These are phyloP conservation scores for Ramaria rubella DNA, from an alignment of 768 basidiomycete genomes.

Conservation along the genomic window DNA sequence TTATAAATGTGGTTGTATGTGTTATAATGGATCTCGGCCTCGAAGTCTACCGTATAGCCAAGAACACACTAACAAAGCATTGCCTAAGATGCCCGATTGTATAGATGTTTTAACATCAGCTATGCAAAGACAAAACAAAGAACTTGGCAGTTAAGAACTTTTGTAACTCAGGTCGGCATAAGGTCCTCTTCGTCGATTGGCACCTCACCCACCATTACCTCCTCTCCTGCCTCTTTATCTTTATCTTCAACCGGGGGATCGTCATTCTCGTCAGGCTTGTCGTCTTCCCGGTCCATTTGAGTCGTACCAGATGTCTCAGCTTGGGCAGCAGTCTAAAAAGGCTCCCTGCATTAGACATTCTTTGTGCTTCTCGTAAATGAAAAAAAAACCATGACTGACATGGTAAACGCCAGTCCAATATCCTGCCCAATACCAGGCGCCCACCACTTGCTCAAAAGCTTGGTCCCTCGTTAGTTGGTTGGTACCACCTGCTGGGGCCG, in stretches of 20 bases:
- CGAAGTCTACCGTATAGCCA: too few species aligned
- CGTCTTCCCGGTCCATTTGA: not conserved
- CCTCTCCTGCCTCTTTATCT: not conserved
- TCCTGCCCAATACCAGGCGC: slow-evolving; percentile 81
- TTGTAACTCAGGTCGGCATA: not conserved
- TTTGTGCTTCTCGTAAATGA: not conserved
- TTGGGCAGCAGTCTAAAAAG: not conserved
- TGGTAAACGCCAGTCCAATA: slow-evolving; percentile 87
- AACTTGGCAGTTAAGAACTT: too few species aligned
- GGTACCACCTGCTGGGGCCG: slow-evolving; percentile 26
- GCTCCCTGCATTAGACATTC: too few species aligned
- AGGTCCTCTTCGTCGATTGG: not conserved
- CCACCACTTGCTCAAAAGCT: slow-evolving; percentile 66
- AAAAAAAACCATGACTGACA: slow-evolving; percentile 31
- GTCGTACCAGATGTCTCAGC: not conserved
- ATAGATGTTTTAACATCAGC: too few species aligned
- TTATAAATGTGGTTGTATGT: too few species aligned
- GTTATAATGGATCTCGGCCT: too few species aligned
- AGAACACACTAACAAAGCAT: too few species aligned
- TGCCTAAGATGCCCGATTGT: too few species aligned
- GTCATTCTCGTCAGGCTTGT: not conserved
- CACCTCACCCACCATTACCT: not conserved
- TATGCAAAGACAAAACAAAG: too few species aligned
- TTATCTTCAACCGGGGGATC: not conserved
- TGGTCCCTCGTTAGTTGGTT: slow-evolving; percentile 57